phyloP scores from a whole-genome alignment of 2,329 filamentous ascomycete genomes.

The Neofusicoccum kwambonambiense region DNA sequence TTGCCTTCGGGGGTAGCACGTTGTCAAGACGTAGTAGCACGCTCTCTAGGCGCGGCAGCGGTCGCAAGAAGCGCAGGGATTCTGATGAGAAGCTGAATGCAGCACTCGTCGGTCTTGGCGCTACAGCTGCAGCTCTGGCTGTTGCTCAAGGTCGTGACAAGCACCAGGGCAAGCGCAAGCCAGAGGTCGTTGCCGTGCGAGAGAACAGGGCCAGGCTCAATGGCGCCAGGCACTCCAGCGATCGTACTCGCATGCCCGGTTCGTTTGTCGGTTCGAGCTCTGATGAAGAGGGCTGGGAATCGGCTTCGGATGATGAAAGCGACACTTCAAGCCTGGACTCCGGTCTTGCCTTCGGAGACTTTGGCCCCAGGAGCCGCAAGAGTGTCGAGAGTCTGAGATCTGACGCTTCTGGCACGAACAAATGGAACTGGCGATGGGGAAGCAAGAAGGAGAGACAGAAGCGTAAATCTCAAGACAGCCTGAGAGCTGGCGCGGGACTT shows the following conservation, averaged over 20 bases:
- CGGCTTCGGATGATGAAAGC: slow-evolving; percentile 37
- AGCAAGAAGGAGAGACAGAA: slow-evolving; percentile 44
- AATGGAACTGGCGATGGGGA: slow-evolving; percentile 63
- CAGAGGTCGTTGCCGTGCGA: slow-evolving; percentile 37
- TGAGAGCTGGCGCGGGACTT: slow-evolving; percentile 37
- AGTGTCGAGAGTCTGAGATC: slow-evolving; percentile 55
- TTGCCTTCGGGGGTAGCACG: slow-evolving; percentile 45
- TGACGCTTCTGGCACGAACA: slow-evolving; percentile 53
- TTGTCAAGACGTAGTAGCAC: slow-evolving; percentile 16
- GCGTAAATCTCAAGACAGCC: slow-evolving; percentile 29
- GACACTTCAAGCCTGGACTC: slow-evolving; percentile 52
- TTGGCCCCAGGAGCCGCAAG: slow-evolving; percentile 31
- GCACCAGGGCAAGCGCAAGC: slow-evolving; percentile 24
- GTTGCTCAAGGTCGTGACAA: slow-evolving; percentile 40
- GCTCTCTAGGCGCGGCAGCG: slow-evolving; percentile 28
- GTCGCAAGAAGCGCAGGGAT: slow-evolving; percentile 33
- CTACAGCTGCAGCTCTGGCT: slow-evolving; percentile 49
- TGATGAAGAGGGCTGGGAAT: slow-evolving; percentile 51
- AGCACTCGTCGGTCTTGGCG: slow-evolving; percentile 47
- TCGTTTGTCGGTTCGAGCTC: slow-evolving; percentile 27
- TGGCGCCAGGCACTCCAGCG: slow-evolving; percentile 19
- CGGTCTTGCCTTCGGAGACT: slow-evolving; percentile 61
- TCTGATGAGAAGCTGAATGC: slow-evolving; percentile 49
- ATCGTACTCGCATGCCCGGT: slow-evolving; percentile 24
- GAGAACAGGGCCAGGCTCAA: slow-evolving; percentile 28